These are phyloP conservation scores for Mortierella sp. DNA, from an alignment of 371 early-diverging fungal genomes.

Conservation along the genomic window DNA sequence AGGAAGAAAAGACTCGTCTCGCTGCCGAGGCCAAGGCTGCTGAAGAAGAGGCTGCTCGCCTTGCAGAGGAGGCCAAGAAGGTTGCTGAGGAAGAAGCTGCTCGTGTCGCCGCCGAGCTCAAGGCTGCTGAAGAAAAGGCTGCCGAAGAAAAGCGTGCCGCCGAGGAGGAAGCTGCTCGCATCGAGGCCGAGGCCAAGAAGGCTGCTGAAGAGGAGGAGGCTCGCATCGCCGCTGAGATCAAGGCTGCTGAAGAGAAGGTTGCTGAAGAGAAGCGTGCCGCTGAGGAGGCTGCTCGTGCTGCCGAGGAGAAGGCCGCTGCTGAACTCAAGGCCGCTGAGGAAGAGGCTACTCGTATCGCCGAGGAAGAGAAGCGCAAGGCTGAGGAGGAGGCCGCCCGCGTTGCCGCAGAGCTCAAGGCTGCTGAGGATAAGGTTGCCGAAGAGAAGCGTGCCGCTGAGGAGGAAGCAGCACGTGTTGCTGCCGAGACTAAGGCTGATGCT, in stretches of 20 bases:
- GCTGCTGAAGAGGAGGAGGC: background rate
- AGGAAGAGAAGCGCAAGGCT: conserved; percentile 60
- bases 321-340: conserved; percentile 60
- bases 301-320: conserved; percentile 63
- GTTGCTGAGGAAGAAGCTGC: conserved; percentile 42
- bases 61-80: conserved; percentile 61
- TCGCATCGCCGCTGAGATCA: conserved; percentile 50
- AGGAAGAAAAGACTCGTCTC: conserved; percentile 60
- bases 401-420: conserved; percentile 60
- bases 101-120: conserved; percentile 57
- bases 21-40: conserved; percentile 59
- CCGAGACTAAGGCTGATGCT: too few species aligned
- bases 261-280: conserved; percentile 32
- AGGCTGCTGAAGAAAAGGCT: conserved; percentile 44
- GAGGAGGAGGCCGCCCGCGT: conserved; percentile 57
- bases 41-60: conserved; percentile 55
- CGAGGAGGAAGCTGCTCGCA: conserved; percentile 58
- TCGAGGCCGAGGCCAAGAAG: background rate
- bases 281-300: conserved; percentile 46
- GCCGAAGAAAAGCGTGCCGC: conserved; percentile 58
- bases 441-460: conserved; percentile 59
- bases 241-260: conserved; percentile 47
- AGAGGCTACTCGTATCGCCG: conserved; percentile 48
- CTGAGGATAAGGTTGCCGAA: conserved; percentile 62
- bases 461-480: conserved; percentile 52